A percentile compares a stretch with the other conserved stretches of the same genome.
phyloP scores from a whole-genome alignment of 129 eudicot genomes.

The Scalesia atractyloides region DNA sequence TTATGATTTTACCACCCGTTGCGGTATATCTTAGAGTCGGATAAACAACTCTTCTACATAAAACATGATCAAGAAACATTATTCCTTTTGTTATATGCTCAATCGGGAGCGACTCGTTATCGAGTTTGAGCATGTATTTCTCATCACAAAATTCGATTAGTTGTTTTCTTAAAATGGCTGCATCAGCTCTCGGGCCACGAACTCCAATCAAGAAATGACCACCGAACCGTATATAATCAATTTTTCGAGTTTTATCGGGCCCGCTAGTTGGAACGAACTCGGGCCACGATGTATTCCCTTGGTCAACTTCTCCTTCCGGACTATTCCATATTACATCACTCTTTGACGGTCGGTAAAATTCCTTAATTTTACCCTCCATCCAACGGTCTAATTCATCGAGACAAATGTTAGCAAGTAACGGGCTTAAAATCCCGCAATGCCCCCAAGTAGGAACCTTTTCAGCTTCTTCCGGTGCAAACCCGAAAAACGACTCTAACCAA shows the following conservation, averaged over 20 bases:
- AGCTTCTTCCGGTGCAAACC: constrained; percentile 98
- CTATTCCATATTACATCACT: constrained; percentile 85
- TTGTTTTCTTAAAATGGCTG: constrained; percentile 63
- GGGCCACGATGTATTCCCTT: constrained; percentile 96
- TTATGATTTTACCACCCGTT: constrained; percentile 83
- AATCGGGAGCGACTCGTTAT: constrained; percentile 77
- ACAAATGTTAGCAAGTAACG: constrained; percentile 75
- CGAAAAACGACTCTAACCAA: constrained; percentile 91
- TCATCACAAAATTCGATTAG: constrained; percentile 79
- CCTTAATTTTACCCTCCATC: constrained; percentile 76
- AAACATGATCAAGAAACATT: constrained; percentile 87
- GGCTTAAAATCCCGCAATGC: constrained; percentile 87
- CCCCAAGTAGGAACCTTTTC: constrained; percentile 89
- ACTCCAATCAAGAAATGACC: constrained; percentile 91
- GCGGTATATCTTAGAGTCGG: constrained; percentile 98
- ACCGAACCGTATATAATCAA: constrained; percentile 83
- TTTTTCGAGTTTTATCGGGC: constrained; percentile 78
- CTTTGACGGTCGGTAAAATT: constrained; percentile 70
- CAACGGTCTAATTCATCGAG: constrained; percentile 79
- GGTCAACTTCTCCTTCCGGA: constrained; percentile 64
- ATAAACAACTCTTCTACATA: constrained; percentile 78
- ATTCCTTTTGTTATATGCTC: constrained; percentile 93
- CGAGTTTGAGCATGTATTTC: constrained; percentile 64
- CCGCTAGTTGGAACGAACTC: constrained; percentile 98
- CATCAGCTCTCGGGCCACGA: constrained; percentile 96